Evolutionary conservation across 176 grass and related monocot genomes (phyloP).

Genomic region (Zizania latifolia): DNA sequence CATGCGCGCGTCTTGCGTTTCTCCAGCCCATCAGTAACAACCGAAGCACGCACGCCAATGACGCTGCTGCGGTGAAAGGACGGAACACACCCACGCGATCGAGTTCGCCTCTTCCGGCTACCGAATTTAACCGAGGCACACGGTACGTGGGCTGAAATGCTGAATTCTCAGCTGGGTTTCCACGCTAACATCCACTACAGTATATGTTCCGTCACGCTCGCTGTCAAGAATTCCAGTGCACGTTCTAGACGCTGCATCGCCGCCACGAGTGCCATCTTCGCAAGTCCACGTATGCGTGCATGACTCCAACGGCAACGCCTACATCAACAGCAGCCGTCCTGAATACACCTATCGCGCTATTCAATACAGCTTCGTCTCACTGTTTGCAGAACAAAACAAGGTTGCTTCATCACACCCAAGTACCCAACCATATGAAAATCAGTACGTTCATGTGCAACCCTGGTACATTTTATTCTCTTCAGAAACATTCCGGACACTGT

Average conservation of each 20-base stretch:
- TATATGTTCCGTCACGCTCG: too few relatives aligned
- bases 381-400: background rate
- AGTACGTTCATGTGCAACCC: background rate
- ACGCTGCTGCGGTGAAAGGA: too few relatives aligned
- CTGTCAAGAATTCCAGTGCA: background rate
- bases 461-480: background rate
- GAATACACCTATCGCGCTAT: background rate
- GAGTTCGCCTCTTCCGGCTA: too few relatives aligned
- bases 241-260: background rate
- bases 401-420: background rate
- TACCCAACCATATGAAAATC: background rate
- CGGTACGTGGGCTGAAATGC: too few relatives aligned
- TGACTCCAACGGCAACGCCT: background rate
- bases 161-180: background rate
- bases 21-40: too few relatives aligned
- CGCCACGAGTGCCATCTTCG: too few relatives aligned
- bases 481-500: background rate
- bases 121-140: too few relatives aligned
- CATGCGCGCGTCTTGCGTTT: too few relatives aligned
- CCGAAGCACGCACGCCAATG: too few relatives aligned
- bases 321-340: background rate
- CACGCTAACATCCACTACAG: too few relatives aligned
- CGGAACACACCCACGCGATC: too few relatives aligned
- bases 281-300: background rate
- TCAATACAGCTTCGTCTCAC: background rate